Evolutionary conservation across 2,329 filamentous ascomycete species (phyloP).

Genomic region (Thermoascus crustaceus): DNA sequence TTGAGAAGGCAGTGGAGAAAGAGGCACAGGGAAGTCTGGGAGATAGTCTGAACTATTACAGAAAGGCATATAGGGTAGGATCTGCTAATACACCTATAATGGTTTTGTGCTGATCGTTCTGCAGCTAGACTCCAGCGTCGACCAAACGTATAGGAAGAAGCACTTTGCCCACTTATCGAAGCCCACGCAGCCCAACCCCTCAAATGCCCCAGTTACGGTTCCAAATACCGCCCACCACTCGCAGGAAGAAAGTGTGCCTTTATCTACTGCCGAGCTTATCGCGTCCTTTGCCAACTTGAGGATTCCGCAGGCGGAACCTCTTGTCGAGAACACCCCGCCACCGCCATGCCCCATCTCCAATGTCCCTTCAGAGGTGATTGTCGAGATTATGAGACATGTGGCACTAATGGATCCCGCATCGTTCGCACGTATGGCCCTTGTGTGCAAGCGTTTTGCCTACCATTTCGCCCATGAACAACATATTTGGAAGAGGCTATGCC

Average conservation of each 20-base stretch:
- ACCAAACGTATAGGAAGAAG: conserved; percentile 82
- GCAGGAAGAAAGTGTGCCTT: conserved; percentile 40
- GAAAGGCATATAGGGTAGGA: conserved; percentile 75
- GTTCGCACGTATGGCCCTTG: conserved; percentile 65
- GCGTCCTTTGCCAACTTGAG: conserved; percentile 62
- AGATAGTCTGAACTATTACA: conserved; percentile 80
- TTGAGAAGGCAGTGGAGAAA: conserved; percentile 82
- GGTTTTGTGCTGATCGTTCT: conserved; percentile 11
- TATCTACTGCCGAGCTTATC: conserved; percentile 61
- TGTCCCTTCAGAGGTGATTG: conserved; percentile 75
- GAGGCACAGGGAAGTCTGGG: conserved; percentile 78
- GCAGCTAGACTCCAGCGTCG: conserved; percentile 75
- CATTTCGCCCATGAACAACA: conserved; percentile 74
- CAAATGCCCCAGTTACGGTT: conserved; percentile 45
- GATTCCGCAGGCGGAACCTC: conserved; percentile 60
- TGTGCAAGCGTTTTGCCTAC: conserved; percentile 82
- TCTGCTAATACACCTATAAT: conserved; percentile 5
- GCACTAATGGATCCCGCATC: conserved; percentile 67
- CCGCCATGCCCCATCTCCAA: conserved; percentile 71
- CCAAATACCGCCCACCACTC: conserved; percentile 51
- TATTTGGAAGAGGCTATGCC: conserved; percentile 73
- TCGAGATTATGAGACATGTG: conserved; percentile 68
- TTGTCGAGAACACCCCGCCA: conserved; percentile 62
- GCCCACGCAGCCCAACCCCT: conserved; percentile 35
- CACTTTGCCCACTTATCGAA: conserved; percentile 66